Percentiles rank a stretch among this genome's conserved stretches.
These are phyloP conservation scores for Balakata baccata DNA, from an alignment of 345 rosid species.

Conservation along the genomic window DNA sequence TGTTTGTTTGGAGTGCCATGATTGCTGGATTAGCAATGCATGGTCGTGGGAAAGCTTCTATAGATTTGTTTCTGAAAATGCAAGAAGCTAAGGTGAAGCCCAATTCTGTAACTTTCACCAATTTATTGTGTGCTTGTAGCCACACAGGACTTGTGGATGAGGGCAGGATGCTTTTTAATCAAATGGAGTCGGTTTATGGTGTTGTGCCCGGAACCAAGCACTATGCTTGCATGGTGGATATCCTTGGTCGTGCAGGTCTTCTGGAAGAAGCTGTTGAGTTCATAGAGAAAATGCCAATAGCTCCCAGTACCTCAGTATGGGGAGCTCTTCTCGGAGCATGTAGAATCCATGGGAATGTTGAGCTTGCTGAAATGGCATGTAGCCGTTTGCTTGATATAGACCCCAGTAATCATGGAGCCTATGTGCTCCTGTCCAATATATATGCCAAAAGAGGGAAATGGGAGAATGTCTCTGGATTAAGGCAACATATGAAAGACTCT, in stretches of 20 bases:
- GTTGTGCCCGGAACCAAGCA: constrained; percentile 58
- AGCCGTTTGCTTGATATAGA: constrained; percentile 54
- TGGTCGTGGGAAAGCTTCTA: constrained; percentile 54
- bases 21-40: constrained; percentile 74
- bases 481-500: constrained; percentile 59
- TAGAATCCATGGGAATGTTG: constrained; percentile 56
- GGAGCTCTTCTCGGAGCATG: constrained; percentile 78
- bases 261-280: constrained; percentile 60
- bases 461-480: constrained; percentile 52
- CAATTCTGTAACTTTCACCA: constrained; percentile 63
- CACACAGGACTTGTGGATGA: constrained; percentile 64
- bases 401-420: constrained; percentile 57
- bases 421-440: constrained; percentile 61
- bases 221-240: constrained; percentile 70
- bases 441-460: constrained; percentile 64
- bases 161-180: constrained; percentile 47
- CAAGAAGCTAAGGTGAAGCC: constrained; percentile 51
- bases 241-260: constrained; percentile 65
- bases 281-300: constrained; percentile 57
- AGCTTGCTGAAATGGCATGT: constrained; percentile 59
- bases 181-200: constrained; percentile 53
- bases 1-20: constrained; percentile 75
- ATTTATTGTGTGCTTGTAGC: constrained; percentile 63
- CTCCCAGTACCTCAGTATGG: constrained; percentile 54
- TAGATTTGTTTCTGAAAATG: constrained; percentile 57